Percentiles rank a stretch among this genome's conserved stretches.
Conservation (phyloP, 805 yeast species). For the Cephaloascus fragrans region DNA sequence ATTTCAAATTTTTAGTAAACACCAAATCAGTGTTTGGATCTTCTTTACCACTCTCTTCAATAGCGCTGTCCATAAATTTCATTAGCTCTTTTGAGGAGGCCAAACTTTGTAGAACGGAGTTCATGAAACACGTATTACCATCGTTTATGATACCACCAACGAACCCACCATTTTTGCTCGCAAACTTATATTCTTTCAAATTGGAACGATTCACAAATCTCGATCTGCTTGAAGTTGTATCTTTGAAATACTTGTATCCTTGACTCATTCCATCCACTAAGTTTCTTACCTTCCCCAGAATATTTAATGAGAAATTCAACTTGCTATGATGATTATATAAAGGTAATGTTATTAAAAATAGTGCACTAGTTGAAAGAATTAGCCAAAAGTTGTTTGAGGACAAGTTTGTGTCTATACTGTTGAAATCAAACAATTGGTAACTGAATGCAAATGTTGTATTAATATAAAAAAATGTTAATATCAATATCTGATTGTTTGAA, state of each 20-base stretch:
- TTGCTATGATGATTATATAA: background rate
- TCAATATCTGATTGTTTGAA: too few species aligned
- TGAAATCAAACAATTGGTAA: background rate
- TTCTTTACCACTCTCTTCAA: conserved; percentile 9
- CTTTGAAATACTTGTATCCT: background rate
- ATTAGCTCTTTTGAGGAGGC: conserved; percentile 61
- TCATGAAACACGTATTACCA: conserved; percentile 94
- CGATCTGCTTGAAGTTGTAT: background rate
- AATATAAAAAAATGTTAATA: too few species aligned
- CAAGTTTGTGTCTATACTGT: background rate
- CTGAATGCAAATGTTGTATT: background rate
- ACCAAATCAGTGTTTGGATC: conserved; percentile 15
- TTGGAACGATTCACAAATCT: conserved; percentile 1
- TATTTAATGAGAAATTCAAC: background rate
- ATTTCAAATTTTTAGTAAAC: conserved; percentile 46
- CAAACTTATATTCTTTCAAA: conserved; percentile 23
- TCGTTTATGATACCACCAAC: conserved; percentile 84
- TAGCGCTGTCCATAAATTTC: conserved; percentile 41
- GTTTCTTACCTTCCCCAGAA: background rate
- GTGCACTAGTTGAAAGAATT: background rate
- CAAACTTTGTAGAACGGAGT: conserved; percentile 74
- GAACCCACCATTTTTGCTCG: conserved; percentile 55
- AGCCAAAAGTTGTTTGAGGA: background rate
- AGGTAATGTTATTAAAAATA: background rate
- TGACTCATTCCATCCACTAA: background rate